A percentile compares a stretch with the other conserved stretches of the same genome.
Evolutionary conservation across 768 basidiomycete species (phyloP).

Genomic region (Kwoniella sp.): DNA sequence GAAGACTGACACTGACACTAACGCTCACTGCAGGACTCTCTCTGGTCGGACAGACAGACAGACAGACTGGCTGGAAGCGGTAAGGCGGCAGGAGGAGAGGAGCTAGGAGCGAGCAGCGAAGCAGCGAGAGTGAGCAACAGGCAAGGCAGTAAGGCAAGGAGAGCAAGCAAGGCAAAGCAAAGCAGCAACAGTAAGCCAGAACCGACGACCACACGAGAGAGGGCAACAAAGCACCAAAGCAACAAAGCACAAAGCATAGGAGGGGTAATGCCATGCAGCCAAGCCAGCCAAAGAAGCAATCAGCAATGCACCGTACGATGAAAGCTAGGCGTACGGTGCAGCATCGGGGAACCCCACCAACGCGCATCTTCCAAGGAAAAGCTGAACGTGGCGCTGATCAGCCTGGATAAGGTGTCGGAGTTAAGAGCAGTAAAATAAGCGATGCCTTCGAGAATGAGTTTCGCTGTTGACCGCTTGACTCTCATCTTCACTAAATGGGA

Average conservation of each 20-base stretch:
- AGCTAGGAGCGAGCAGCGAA: too few relatives aligned
- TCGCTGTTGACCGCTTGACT: too few relatives aligned
- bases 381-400: not conserved
- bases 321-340: not conserved
- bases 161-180: too few relatives aligned
- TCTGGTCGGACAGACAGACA: not conserved
- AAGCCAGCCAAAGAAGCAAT: too few relatives aligned
- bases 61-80: not conserved
- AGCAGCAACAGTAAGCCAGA: not conserved
- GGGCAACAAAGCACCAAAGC: not conserved
- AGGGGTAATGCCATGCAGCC: not conserved
- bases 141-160: not conserved
- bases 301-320: not conserved
- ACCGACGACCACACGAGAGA: not conserved
- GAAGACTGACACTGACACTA: not conserved
- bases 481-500: not conserved
- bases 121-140: not conserved
- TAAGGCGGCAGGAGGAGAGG: not conserved
- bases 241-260: not conserved
- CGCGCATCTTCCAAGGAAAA: not conserved
- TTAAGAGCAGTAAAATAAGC: conserved; percentile 7
- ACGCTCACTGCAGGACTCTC: not conserved
- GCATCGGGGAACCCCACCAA: not conserved
- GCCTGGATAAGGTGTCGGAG: not conserved
- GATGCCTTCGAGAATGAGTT: not conserved